Evolutionary conservation across 2,329 filamentous ascomycete genomes (phyloP).

Genomic region (Colletotrichum sp.): DNA sequence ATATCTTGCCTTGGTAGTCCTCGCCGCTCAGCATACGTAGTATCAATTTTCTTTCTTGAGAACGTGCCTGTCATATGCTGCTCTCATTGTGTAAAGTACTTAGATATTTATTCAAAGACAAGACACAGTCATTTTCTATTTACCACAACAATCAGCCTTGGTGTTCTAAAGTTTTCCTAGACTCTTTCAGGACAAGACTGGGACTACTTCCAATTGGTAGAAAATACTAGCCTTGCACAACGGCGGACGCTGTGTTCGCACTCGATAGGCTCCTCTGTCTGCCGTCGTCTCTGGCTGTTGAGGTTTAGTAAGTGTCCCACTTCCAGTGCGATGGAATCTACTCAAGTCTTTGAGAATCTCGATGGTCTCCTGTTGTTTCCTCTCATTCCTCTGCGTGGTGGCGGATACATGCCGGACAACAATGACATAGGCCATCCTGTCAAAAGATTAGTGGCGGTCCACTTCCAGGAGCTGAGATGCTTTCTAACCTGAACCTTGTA

Average conservation of each 20-base stretch:
- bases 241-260: too few relatives aligned
- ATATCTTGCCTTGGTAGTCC: neutral
- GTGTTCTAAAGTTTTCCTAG: too few relatives aligned
- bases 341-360: rapidly evolving
- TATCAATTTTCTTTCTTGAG: too few relatives aligned
- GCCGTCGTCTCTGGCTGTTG: rapidly evolving
- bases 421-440: neutral
- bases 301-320: neutral
- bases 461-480: neutral
- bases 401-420: rapidly evolving
- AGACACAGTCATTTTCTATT: too few relatives aligned
- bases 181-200: too few relatives aligned
- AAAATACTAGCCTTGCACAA: too few relatives aligned
- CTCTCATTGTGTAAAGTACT: too few relatives aligned
- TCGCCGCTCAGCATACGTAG: too few relatives aligned
- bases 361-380: rapidly evolving
- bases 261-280: rapidly evolving
- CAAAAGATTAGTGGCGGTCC: rapidly evolving
- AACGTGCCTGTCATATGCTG: too few relatives aligned
- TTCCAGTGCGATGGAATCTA: rapidly evolving
- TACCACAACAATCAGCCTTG: too few relatives aligned
- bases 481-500: neutral
- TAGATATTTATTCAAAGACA: too few relatives aligned
- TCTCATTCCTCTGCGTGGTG: rapidly evolving
- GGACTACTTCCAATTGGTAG: too few relatives aligned